Percentiles rank a stretch among this genome's conserved stretches.
Conservation (phyloP, 192 early-diverging fungal genomes). For the Thoreauomyces humboldtii region DNA sequence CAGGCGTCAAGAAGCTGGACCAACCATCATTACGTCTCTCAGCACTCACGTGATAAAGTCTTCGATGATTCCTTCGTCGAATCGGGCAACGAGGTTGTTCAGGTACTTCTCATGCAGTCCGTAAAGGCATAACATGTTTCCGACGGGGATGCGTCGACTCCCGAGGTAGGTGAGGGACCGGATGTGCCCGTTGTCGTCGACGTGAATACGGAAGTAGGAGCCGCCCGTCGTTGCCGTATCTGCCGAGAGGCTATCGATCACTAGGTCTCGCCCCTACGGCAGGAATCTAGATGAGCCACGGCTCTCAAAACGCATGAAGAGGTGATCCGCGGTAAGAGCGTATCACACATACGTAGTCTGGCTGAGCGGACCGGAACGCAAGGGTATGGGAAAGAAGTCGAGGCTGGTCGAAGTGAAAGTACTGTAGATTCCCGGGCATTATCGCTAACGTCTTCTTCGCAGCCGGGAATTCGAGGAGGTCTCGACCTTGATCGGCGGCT, state of each 20-base stretch:
- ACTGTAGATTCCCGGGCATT: conserved; percentile 41
- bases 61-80: conserved; percentile 54
- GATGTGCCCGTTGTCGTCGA: conserved; percentile 47
- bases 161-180: conserved; percentile 51
- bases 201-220: conserved; percentile 49
- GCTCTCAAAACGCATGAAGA: too few species aligned
- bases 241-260: conserved; percentile 29
- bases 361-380: conserved; percentile 26
- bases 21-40: background rate
- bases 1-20: too few species aligned
- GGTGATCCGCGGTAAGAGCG: too few species aligned
- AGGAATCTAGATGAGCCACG: too few species aligned
- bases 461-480: conserved; percentile 30
- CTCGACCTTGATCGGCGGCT: too few species aligned
- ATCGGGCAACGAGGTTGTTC: conserved; percentile 48
- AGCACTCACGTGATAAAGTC: conserved; percentile 50
- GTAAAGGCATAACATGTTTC: conserved; percentile 47
- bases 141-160: conserved; percentile 30
- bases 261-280: conserved; percentile 44
- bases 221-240: background rate
- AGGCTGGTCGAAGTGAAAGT: conserved; percentile 51
- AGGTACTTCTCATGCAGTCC: conserved; percentile 52
- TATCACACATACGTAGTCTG: conserved; percentile 41
- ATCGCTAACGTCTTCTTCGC: conserved; percentile 38
- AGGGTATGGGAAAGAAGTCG: conserved; percentile 36